These are phyloP conservation scores for Suhomyces anneliseae DNA, from an alignment of 1,139 yeast genomes.

Conservation along the genomic window DNA sequence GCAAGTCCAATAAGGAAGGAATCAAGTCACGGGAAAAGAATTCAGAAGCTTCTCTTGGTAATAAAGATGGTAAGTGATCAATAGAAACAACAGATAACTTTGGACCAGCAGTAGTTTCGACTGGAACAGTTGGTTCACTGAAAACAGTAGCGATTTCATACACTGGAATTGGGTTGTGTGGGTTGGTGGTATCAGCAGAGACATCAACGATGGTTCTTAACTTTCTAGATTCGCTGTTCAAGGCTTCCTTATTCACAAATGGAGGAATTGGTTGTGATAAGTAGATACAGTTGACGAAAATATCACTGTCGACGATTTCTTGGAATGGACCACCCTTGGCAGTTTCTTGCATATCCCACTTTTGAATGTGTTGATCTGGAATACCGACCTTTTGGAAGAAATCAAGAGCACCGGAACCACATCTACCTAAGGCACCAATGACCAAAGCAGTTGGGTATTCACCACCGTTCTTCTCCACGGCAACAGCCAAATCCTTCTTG, in stretches of 20 bases:
- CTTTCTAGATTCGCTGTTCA: constrained; percentile 66
- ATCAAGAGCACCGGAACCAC: constrained; percentile 97
- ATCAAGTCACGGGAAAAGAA: constrained; percentile 80
- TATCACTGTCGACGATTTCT: constrained; percentile 85
- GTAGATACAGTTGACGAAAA: constrained; percentile 94
- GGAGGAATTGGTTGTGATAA: constrained; percentile 93
- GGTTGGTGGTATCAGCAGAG: constrained; percentile 97
- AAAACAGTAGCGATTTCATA: constrained; percentile 88
- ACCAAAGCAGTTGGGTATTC: constrained; percentile 76
- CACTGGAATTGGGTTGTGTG: constrained; percentile 96
- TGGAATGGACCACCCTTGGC: constrained; percentile 95
- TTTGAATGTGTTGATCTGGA: constrained; percentile 77
- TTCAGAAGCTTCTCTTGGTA: constrained; percentile 97
- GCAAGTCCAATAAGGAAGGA: constrained; percentile 83
- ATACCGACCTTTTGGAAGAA: constrained; percentile 80
- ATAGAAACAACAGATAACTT: constrained; percentile 92
- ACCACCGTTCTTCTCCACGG: constrained; percentile 61
- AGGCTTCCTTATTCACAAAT: constrained; percentile 67
- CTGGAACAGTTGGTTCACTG: constrained; percentile 84
- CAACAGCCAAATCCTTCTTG: constrained; percentile 57
- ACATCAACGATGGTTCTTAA: constrained; percentile 94
- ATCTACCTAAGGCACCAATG: constrained; percentile 97
- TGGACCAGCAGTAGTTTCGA: constrained; percentile 75
- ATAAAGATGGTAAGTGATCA: constrained; percentile 91
- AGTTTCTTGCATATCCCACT: constrained; percentile 98